Evolutionary conservation across 2,329 filamentous ascomycete species (phyloP).

Genomic region (Clonostachys rhizophaga): DNA sequence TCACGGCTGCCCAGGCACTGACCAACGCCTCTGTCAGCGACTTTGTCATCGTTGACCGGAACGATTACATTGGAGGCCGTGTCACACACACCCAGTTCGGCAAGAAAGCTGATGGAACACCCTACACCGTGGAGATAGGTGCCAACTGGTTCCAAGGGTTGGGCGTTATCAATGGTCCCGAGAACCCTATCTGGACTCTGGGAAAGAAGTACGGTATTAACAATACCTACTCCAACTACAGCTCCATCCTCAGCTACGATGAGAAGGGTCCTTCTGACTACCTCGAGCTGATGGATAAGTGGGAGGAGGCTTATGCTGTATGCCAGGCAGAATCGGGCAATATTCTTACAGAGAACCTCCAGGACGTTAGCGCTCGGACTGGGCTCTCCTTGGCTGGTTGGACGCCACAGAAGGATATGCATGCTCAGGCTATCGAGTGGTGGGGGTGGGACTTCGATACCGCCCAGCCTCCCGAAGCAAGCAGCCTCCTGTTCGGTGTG

Average conservation of each 20-base stretch:
- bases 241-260: constrained; percentile 50
- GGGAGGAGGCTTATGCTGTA: constrained; percentile 33
- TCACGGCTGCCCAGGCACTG: constrained; percentile 60
- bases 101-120: constrained; percentile 36
- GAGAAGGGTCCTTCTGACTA: constrained; percentile 45
- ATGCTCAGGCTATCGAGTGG: constrained; percentile 38
- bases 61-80: constrained; percentile 57
- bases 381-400: constrained; percentile 50
- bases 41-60: constrained; percentile 62
- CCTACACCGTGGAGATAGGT: constrained; percentile 58
- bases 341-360: constrained; percentile 48
- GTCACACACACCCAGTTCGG: constrained; percentile 55
- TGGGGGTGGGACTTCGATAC: constrained; percentile 48
- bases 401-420: constrained; percentile 47
- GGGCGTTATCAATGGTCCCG: constrained; percentile 15
- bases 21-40: constrained; percentile 56
- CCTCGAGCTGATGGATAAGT: constrained; percentile 37
- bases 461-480: constrained; percentile 48
- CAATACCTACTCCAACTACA: constrained; percentile 46
- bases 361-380: constrained; percentile 49
- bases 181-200: constrained; percentile 61
- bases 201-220: constrained; percentile 47
- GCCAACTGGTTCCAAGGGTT: constrained; percentile 54
- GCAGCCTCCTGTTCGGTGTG: constrained; percentile 49
- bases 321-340: constrained; percentile 45